Percentiles rank a stretch among this genome's conserved stretches.
Conservation (phyloP, 345 rosid species). For the Luvunga scandens region DNA sequence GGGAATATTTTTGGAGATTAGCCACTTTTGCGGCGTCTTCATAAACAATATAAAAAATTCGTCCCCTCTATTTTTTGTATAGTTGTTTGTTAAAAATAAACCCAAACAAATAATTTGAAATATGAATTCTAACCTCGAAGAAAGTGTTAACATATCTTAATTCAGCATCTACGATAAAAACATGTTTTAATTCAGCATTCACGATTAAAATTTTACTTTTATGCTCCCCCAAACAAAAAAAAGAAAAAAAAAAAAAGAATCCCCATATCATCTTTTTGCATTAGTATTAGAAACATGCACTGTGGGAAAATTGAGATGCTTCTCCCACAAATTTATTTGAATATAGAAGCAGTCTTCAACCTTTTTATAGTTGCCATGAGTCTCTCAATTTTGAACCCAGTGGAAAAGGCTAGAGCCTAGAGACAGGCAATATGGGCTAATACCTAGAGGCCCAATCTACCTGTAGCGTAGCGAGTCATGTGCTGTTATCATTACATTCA, state of each 20-base stretch:
- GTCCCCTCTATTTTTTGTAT: no score
- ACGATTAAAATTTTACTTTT: background rate
- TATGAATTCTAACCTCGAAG: background rate
- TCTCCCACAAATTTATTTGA: no score
- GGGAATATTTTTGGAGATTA: no score
- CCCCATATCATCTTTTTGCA: background rate
- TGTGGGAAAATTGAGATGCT: background rate
- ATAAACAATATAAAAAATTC: no score
- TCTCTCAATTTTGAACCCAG: background rate
- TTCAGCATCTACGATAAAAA: background rate
- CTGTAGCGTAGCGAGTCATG: background rate
- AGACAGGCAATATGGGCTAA: background rate
- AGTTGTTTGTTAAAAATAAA: no score
- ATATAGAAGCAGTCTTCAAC: no score
- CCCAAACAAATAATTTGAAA: no score
- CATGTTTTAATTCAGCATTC: no score
- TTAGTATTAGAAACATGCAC: background rate
- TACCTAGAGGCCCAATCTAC: background rate
- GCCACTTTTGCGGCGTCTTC: no score
- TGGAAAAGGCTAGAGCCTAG: background rate
- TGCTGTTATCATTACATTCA: background rate
- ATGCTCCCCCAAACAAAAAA: background rate
- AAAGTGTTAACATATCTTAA: background rate
- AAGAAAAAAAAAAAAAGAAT: no score
- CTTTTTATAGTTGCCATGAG: no score